phyloP scores from a whole-genome alignment of 2,329 filamentous ascomycete genomes.

The Hawksworthiomyces lignivorus region DNA sequence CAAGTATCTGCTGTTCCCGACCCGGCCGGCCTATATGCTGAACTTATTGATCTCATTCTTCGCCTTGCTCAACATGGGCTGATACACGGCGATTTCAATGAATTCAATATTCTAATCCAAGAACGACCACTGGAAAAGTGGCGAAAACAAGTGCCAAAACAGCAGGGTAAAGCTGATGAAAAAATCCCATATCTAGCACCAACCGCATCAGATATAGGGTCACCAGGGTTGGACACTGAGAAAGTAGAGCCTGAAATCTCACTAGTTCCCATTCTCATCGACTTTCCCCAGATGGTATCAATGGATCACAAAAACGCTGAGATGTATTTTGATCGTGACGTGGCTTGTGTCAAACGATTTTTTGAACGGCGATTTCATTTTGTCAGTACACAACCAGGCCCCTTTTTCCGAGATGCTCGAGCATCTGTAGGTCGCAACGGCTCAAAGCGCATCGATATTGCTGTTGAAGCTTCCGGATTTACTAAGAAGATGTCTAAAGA shows the following conservation, averaged over 20 bases:
- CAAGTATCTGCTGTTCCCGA: slow-evolving; percentile 81
- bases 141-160: too few relatives aligned
- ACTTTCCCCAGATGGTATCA: slow-evolving; percentile 97
- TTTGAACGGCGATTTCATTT: slow-evolving; percentile 88
- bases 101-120: slow-evolving; percentile 95
- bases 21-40: slow-evolving; percentile 79
- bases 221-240: too few relatives aligned
- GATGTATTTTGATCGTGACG: slow-evolving; percentile 95
- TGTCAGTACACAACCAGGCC: slow-evolving; percentile 70
- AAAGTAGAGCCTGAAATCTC: too few relatives aligned
- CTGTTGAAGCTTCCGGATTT: slow-evolving; percentile 88
- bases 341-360: slow-evolving; percentile 90
- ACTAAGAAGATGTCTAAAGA: slow-evolving; percentile 97
- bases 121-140: too few relatives aligned
- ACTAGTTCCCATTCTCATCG: slow-evolving; percentile 79
- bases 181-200: slow-evolving; percentile 14
- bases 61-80: slow-evolving; percentile 76
- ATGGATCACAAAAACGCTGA: slow-evolving; percentile 90
- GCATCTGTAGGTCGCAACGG: slow-evolving; percentile 62
- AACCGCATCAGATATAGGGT: slow-evolving; percentile 15
- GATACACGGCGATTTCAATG: slow-evolving; percentile 98
- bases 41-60: slow-evolving; percentile 80
- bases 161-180: slow-evolving; percentile 7
- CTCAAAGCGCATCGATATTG: slow-evolving; percentile 68
- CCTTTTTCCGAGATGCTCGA: slow-evolving; percentile 76